These are phyloP conservation scores for Aphanocladium album DNA, from an alignment of 2,329 filamentous ascomycete genomes.

Conservation along the genomic window DNA sequence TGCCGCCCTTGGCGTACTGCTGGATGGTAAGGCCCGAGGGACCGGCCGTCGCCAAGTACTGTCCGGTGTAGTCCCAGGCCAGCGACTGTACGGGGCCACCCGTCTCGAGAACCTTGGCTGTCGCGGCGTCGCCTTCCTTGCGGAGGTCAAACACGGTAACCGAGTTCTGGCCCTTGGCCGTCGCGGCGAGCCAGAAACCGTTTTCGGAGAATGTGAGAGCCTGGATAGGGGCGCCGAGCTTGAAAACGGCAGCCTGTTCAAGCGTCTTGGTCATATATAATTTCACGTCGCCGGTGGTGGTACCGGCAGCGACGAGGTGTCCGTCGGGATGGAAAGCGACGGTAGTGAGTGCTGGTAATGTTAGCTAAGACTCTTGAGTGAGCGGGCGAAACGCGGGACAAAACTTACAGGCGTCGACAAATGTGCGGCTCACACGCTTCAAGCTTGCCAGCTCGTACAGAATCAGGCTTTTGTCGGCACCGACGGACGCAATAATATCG, in stretches of 20 bases:
- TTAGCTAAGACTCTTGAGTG: slow-evolving; percentile 13
- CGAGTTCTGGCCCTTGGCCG: slow-evolving; percentile 68
- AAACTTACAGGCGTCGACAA: slow-evolving; percentile 69
- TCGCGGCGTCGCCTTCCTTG: slow-evolving; percentile 77
- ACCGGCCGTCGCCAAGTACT: slow-evolving; percentile 81
- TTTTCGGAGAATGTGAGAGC: slow-evolving; percentile 89
- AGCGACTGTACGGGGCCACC: slow-evolving; percentile 73
- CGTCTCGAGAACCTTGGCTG: slow-evolving; percentile 79
- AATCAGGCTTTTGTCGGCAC: slow-evolving; percentile 85
- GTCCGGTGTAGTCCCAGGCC: slow-evolving; percentile 90
- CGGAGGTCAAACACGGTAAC: slow-evolving; percentile 89
- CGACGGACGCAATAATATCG: slow-evolving; percentile 78
- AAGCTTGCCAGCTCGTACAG: slow-evolving; percentile 73
- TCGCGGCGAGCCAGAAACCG: slow-evolving; percentile 88
- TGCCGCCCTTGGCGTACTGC: slow-evolving; percentile 81
- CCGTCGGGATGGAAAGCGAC: slow-evolving; percentile 93
- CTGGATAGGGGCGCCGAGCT: slow-evolving; percentile 63
- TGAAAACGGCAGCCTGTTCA: slow-evolving; percentile 70
- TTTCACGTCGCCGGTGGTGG: slow-evolving; percentile 74
- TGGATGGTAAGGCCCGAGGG: slow-evolving; percentile 78
- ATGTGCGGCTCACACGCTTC: slow-evolving; percentile 70
- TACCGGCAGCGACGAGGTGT: slow-evolving; percentile 84
- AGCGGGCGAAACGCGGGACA: background rate
- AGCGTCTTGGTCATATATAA: slow-evolving; percentile 84
- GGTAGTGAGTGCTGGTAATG: slow-evolving; percentile 60